Percentiles rank a stretch among this genome's conserved stretches.
Conservation (phyloP, 768 basidiomycete species). For the Suillus variegatus region DNA sequence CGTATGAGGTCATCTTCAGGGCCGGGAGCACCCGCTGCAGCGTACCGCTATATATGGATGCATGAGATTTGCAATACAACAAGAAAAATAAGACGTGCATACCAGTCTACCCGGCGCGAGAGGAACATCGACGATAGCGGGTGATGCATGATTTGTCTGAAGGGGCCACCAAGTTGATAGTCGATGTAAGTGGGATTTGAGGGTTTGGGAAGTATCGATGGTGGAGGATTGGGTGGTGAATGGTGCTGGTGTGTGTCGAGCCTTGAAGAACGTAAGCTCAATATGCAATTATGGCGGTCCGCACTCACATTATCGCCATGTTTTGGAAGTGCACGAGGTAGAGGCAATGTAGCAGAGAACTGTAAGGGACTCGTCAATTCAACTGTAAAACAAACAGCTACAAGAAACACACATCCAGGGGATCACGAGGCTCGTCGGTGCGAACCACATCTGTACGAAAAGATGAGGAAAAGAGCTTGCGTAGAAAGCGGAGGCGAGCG, state of each 20-base stretch:
- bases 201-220: not conserved
- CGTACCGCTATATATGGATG: not conserved
- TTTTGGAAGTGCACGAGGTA: not conserved
- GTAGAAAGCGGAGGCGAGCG: not conserved
- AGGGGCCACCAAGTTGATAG: not conserved
- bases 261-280: not conserved
- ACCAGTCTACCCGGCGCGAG: not conserved
- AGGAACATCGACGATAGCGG: not conserved
- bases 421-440: not conserved
- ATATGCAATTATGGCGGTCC: not conserved
- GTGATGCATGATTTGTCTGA: not conserved
- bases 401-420: not conserved
- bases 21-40: not conserved
- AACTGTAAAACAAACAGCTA: accelerated
- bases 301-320: not conserved
- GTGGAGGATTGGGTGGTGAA: not conserved
- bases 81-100: not conserved
- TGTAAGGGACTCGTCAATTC: not conserved
- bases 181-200: not conserved
- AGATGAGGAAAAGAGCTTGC: not conserved
- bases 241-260: not conserved
- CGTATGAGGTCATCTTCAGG: not conserved
- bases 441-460: not conserved
- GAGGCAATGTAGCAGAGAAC: not conserved
- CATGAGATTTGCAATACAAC: not conserved